phyloP scores from a whole-genome alignment of 1,139 yeast genomes.

The Pichia sp. region DNA sequence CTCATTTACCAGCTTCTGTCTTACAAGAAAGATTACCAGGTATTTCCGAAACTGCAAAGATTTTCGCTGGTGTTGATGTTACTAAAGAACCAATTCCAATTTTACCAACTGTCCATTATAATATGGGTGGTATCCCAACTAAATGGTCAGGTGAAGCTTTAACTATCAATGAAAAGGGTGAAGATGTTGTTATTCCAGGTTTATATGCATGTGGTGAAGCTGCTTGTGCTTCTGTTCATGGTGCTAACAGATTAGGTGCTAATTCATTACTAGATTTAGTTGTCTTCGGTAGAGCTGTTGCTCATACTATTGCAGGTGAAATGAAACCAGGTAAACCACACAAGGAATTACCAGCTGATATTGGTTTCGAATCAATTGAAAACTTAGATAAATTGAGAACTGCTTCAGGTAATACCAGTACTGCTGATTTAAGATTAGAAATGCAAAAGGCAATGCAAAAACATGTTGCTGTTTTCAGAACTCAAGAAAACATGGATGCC shows the following conservation, averaged over 20 bases:
- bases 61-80: slow-evolving; percentile 98
- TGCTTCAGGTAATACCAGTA: slow-evolving; percentile 72
- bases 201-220: slow-evolving; percentile 98
- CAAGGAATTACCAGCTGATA: slow-evolving; percentile 70
- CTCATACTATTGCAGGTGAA: slow-evolving; percentile 81
- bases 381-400: slow-evolving; percentile 85
- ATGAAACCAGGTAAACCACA: slow-evolving; percentile 87
- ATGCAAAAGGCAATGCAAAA: slow-evolving; percentile 97
- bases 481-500: slow-evolving; percentile 83
- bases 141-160: slow-evolving; percentile 95
- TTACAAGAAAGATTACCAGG: slow-evolving; percentile 97
- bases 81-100: slow-evolving; percentile 99
- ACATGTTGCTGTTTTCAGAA: slow-evolving; percentile 96
- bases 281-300: slow-evolving; percentile 97
- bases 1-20: slow-evolving; percentile 89
- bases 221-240: slow-evolving; percentile 98
- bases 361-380: slow-evolving; percentile 85
- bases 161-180: slow-evolving; percentile 78
- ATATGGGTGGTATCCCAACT: slow-evolving; percentile 99
- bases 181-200: slow-evolving; percentile 90
- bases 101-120: slow-evolving; percentile 96
- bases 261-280: slow-evolving; percentile 96
- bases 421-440: slow-evolving; percentile 82
- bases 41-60: slow-evolving; percentile 97
- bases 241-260: slow-evolving; percentile 99